Base-by-base conservation (phyloP, 306 rosid genomes). In the Malus asiatica region DNA sequence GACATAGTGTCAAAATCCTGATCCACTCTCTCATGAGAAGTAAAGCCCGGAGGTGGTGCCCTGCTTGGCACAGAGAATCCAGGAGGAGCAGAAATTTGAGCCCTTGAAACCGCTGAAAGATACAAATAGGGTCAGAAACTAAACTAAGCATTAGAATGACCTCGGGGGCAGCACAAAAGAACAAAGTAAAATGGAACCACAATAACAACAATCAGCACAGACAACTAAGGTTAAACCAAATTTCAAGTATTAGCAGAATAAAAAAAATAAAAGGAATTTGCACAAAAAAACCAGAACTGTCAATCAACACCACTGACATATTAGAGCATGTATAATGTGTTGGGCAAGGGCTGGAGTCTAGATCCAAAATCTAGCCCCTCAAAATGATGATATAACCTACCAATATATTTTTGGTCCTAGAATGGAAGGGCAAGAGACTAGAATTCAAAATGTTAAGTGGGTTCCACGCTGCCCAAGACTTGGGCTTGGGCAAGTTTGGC, bases 41-140 rank as follows among this genome's bases (percentile, higher is more conserved):
- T 82, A 78, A 91, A 94, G 46, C 98, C 98, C 1, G 97, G 98
- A 7, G 92, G 97, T 1, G 97, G 98, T 42, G 86, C 87, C 87
- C 94, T 78, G 81, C 83, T 89, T 42, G 96, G 93, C 74, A 84
- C 85, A 16, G 96, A 87, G 81, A 94, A 94, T 38, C 98, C 97
- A 48, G 97, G 98, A 10, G 98, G 97, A 5, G 88, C 98, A 10
- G 96, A 89, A 32, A 86, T 69, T 76, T 90, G 98, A 76, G 93
- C 83, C 85, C 97, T 90, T 19, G 97, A 77, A 84, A 72, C 85
- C 16, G 87, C 95, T 87, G 87, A 55, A 80, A 72, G 46, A 60
- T 35, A 20, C 12, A 22, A 27, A 14, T 13, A 53, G 11, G 38
- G 42, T 73, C 44, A 55, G 57, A 66, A 66, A 42, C 48, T 29